These are phyloP conservation scores for Boletus rufocinnamomeus DNA, from an alignment of 768 basidiomycete species.

Conservation along the genomic window DNA sequence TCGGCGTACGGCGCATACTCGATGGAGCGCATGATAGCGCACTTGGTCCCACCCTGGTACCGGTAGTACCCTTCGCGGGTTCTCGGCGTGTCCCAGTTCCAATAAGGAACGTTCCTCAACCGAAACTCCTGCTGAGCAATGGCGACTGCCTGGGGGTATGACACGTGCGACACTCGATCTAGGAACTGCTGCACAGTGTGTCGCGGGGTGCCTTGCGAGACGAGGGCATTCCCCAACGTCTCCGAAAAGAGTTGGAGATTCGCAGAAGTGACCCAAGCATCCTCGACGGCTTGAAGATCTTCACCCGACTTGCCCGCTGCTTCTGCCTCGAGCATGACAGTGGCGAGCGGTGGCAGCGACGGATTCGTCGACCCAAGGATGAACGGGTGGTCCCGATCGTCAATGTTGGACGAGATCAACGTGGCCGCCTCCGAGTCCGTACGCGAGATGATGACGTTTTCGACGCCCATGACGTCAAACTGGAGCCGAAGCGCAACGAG, in stretches of 20 bases:
- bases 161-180: slow-evolving; percentile 61
- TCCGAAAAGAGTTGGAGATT: slow-evolving; percentile 78
- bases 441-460: slow-evolving; percentile 89
- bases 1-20: slow-evolving; percentile 96
- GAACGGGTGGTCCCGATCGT: slow-evolving; percentile 96
- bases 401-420: slow-evolving; percentile 94
- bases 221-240: slow-evolving; percentile 66
- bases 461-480: slow-evolving; percentile 98
- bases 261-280: slow-evolving; percentile 80
- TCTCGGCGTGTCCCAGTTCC: slow-evolving; percentile 93
- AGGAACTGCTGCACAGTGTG: slow-evolving; percentile 61
- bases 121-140: slow-evolving; percentile 84
- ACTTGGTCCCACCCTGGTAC: slow-evolving; percentile 95
- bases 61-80: slow-evolving; percentile 97
- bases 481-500: slow-evolving; percentile 96
- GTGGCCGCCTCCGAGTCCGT: slow-evolving; percentile 99
- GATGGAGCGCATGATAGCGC: slow-evolving; percentile 87
- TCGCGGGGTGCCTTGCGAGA: slow-evolving; percentile 54
- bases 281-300: slow-evolving; percentile 85
- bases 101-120: slow-evolving; percentile 73
- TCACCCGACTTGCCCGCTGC: slow-evolving; percentile 75
- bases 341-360: slow-evolving; percentile 65
- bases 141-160: slow-evolving; percentile 65
- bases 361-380: slow-evolving; percentile 91
- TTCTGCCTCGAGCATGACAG: slow-evolving; percentile 84